phyloP scores from a whole-genome alignment of 1,284 basidiomycete genomes.

The Ustilago bromivora region DNA sequence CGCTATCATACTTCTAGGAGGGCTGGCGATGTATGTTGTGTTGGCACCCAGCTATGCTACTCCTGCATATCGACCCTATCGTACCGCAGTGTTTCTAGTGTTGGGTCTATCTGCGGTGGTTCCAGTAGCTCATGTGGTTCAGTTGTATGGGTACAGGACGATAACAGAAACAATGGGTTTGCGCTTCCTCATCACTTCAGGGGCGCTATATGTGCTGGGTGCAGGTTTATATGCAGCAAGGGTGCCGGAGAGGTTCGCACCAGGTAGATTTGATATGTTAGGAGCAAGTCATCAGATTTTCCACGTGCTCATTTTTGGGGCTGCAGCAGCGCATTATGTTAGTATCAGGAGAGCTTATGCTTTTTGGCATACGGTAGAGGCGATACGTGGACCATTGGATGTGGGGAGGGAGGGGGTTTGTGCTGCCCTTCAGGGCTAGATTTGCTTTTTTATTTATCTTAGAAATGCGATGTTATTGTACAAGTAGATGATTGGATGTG shows the following conservation, averaged over 20 bases:
- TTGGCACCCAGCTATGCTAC: slow-evolving; percentile 82
- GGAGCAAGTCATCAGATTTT: slow-evolving; percentile 73
- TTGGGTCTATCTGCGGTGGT: slow-evolving; percentile 81
- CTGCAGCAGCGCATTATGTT: slow-evolving; percentile 80
- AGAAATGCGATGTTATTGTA: background rate
- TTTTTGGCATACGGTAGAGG: slow-evolving; percentile 67
- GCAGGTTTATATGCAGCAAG: slow-evolving; percentile 75
- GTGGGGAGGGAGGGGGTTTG: slow-evolving; percentile 43
- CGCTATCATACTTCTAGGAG: slow-evolving; percentile 75
- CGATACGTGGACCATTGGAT: slow-evolving; percentile 9
- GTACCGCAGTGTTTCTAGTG: slow-evolving; percentile 83
- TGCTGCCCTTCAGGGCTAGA: slow-evolving; percentile 30
- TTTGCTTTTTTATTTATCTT: background rate
- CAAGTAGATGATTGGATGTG: background rate
- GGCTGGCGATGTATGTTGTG: slow-evolving; percentile 81
- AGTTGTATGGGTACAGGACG: slow-evolving; percentile 71
- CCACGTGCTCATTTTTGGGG: slow-evolving; percentile 82
- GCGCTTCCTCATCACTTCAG: slow-evolving; percentile 51
- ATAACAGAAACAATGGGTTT: slow-evolving; percentile 63
- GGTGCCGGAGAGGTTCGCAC: slow-evolving; percentile 81
- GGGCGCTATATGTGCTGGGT: slow-evolving; percentile 61
- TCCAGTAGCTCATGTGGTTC: slow-evolving; percentile 78
- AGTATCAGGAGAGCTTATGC: slow-evolving; percentile 58
- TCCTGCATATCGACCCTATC: slow-evolving; percentile 80
- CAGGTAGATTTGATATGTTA: slow-evolving; percentile 85